These are phyloP conservation scores for Microbotryum scabiosae DNA, from an alignment of 1,284 basidiomycete species.

Conservation along the genomic window DNA sequence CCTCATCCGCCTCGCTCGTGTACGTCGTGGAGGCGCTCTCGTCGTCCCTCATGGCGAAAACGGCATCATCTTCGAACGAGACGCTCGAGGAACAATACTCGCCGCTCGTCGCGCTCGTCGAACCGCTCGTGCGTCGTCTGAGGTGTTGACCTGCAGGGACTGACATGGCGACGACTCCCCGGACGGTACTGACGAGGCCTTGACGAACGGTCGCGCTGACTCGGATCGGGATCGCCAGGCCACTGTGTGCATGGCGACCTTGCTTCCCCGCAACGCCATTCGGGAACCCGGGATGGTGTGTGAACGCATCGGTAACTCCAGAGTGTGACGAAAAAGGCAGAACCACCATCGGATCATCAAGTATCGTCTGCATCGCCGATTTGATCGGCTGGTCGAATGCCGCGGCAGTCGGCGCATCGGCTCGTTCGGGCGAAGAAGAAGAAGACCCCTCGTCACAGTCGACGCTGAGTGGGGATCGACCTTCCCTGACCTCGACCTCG, in stretches of 20 bases:
- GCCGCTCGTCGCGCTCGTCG: neutral
- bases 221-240: conserved; percentile 15
- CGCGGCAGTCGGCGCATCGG: neutral
- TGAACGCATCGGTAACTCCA: conserved; percentile 32
- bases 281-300: conserved; percentile 51
- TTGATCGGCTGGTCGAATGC: conserved; percentile 70
- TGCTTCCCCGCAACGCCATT: conserved; percentile 49
- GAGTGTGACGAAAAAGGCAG: conserved; percentile 6
- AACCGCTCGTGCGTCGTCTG: neutral
- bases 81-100: conserved; percentile 4
- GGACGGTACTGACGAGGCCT: too few relatives aligned
- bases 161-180: neutral
- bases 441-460: neutral
- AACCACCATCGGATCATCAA: conserved; percentile 46
- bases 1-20: conserved; percentile 20
- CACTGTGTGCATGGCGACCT: conserved; percentile 4
- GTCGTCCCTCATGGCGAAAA: conserved; percentile 15
- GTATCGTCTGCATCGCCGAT: conserved; percentile 57
- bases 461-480: neutral
- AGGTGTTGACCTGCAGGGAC: neutral
- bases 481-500: conserved; percentile 54
- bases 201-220: too few relatives aligned
- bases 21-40: conserved; percentile 8
- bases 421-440: neutral
- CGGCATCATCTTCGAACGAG: conserved; percentile 29